Percentiles rank a stretch among this genome's conserved stretches.
phyloP scores from a whole-genome alignment of 768 basidiomycete genomes.

The Kockovaella imperatae region DNA sequence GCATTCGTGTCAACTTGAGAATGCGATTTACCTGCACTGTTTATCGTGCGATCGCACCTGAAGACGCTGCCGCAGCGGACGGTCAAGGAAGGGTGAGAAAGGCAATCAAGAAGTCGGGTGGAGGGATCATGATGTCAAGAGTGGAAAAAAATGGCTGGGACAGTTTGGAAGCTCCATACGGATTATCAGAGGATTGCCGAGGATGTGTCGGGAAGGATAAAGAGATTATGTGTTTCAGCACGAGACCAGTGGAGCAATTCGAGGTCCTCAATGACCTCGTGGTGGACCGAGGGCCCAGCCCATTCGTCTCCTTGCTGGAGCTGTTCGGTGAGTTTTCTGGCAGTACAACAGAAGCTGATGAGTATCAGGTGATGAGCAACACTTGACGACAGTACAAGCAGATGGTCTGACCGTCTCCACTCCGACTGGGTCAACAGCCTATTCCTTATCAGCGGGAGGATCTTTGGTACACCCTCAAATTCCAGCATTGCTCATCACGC shows the following conservation, averaged over 20 bases:
- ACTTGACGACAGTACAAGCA: slow-evolving; percentile 98
- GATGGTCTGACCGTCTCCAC: slow-evolving; percentile 92
- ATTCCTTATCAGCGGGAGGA: slow-evolving; percentile 96
- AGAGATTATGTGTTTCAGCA: slow-evolving; percentile 97
- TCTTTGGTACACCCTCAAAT: slow-evolving; percentile 97
- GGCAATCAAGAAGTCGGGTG: slow-evolving; percentile 85
- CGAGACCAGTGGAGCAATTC: slow-evolving; percentile 87
- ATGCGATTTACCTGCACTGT: slow-evolving; percentile 99
- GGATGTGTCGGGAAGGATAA: slow-evolving; percentile 59
- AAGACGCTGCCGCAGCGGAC: slow-evolving; percentile 54
- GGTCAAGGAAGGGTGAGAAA: slow-evolving; percentile 47
- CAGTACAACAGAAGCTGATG: not conserved
- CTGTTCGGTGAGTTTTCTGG: slow-evolving; percentile 68
- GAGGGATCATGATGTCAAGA: slow-evolving; percentile 94
- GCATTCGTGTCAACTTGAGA: slow-evolving; percentile 92
- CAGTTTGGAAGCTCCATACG: slow-evolving; percentile 66
- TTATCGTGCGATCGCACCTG: slow-evolving; percentile 77
- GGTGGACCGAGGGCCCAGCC: slow-evolving; percentile 94
- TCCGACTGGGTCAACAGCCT: slow-evolving; percentile 96
- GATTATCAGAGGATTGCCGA: not conserved
- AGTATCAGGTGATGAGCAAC: slow-evolving; percentile 89
- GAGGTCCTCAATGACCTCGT: slow-evolving; percentile 96
- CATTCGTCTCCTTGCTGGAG: slow-evolving; percentile 90
- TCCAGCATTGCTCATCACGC: slow-evolving; percentile 89
- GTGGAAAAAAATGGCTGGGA: slow-evolving; percentile 90